Base-by-base conservation (phyloP, 257 asterid genomes). In the Dorcoceras hygrometricum region DNA sequence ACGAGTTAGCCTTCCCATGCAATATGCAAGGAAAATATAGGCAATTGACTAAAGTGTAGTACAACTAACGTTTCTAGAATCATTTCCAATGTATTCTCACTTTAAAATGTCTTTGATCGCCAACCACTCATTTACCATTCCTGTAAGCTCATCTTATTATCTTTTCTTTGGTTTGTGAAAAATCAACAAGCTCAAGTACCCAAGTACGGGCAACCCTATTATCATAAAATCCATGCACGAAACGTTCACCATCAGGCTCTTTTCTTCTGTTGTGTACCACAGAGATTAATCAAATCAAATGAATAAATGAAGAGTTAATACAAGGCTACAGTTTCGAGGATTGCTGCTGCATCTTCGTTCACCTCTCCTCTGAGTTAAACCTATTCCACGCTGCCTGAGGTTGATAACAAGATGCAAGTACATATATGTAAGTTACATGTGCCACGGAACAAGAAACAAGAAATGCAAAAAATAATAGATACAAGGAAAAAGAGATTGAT, bases 301-400 rank as follows among this genome's bases (percentile, higher is more conserved):
- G 20, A 43, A 43, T 43, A 16, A 43, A 43, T 43, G 20, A 14
- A 12, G 4, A 16, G 2, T 43, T 4, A 43, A 43, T 43, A 43
- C 53, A 16, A 16, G 53, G 53, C 20, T 43, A 43, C 53, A 14
- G 19, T 43, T 43, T 20, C 53, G 53, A 14, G 20, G 20, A 46
- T 34, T 20, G 29, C 27, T 73, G 14, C 39, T 32, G 57, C 62
- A 43, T 70, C 10, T 26, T 28, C 27, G 20, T 51, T 91, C 85
- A 93, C 86, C 96, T 88, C 82, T 93, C 98, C 71, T 93, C 98
- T 0, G 97, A 90, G 84, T 86, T 83, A 84, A 86, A 93, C 79
- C 79, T 86, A 89, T 73, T 93, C 98, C 98, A 93, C 61, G 98
- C 95, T 0, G 95, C 96, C 98, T 93, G 89, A 36, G 66, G 71